Base-by-base conservation (phyloP, 306 rosid species). In the Castanopsis chinensis region DNA sequence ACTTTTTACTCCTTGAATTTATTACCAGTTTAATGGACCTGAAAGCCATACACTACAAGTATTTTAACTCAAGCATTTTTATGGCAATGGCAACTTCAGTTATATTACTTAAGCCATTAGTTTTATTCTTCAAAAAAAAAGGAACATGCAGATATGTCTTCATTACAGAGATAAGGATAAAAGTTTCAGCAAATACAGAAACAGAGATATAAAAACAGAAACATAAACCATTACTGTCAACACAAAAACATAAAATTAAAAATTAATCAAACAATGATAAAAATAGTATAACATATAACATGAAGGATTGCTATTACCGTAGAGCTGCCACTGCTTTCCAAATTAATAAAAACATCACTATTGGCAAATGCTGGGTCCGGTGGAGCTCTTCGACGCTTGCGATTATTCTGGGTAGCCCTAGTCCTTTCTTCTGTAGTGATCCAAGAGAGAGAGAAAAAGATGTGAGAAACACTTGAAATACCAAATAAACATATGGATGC, bases 241-340 rank as follows among this genome's bases (percentile, higher is more conserved):
- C 20, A 59, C 55, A 67, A 64, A 5, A 19, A 28, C 63, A 60
- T 3, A 5, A 15, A 12, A 28, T 27, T 9, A 56, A 37, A 6
- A 35, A 49, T 41, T 27, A 49, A 30, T 51, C 15, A 45, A 77
- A 23, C 72, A 71, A 76, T 53, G 25, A 83, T 28, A 30, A 76
- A 76, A 76, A 76, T 56, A 56, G 37, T 43, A 75, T 61, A 17
- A 54, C 54, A 77, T 60, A 55, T 57, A 74, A 14, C 5, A 71
- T 4, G 21, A 3, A 75, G 43, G 45, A 57, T 69, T 27, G 54
- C 19, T 15, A 71, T 90, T 94, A 92, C 98, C 97, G 10, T 61
- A 83, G 89, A 76, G 79, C 85, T 85, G 90, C 86, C 84, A 86
- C 86, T 73, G 82, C 88, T 81, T 79, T 92, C 98, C 88, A 94